A percentile compares a stretch with the other conserved stretches of the same genome.
These are phyloP conservation scores for Rhizopogon vesiculosus DNA, from an alignment of 768 basidiomycete genomes.

Conservation along the genomic window DNA sequence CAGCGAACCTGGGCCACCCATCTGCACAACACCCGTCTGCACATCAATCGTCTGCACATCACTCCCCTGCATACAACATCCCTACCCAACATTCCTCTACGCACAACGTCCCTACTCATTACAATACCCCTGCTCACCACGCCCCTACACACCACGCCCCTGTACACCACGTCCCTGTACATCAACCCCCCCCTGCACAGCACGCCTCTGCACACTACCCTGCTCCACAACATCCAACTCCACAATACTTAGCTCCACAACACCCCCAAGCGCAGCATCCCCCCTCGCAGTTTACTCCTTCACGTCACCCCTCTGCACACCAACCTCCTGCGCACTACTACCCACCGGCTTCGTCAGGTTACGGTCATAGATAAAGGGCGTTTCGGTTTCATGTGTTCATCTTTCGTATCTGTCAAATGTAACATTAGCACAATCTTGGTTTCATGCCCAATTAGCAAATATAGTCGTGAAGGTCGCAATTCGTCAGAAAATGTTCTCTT, in stretches of 20 bases:
- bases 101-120: background rate
- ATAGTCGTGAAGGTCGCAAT: too few relatives aligned
- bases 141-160: background rate
- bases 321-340: background rate
- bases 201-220: background rate
- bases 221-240: background rate
- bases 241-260: too few relatives aligned
- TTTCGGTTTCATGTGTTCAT: background rate
- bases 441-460: background rate
- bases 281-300: background rate
- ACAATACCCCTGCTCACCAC: background rate
- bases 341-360: background rate
- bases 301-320: background rate
- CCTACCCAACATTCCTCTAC: background rate
- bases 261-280: too few relatives aligned
- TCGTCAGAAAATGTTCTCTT: too few relatives aligned
- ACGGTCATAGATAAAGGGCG: background rate
- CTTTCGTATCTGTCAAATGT: background rate
- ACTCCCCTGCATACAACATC: background rate
- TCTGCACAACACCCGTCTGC: background rate
- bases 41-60: background rate
- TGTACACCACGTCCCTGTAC: background rate
- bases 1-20: too few relatives aligned
- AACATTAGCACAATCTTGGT: background rate
- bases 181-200: background rate